Conservation (phyloP, 2,329 filamentous ascomycete genomes). For the Macroventuria anomochaeta region DNA sequence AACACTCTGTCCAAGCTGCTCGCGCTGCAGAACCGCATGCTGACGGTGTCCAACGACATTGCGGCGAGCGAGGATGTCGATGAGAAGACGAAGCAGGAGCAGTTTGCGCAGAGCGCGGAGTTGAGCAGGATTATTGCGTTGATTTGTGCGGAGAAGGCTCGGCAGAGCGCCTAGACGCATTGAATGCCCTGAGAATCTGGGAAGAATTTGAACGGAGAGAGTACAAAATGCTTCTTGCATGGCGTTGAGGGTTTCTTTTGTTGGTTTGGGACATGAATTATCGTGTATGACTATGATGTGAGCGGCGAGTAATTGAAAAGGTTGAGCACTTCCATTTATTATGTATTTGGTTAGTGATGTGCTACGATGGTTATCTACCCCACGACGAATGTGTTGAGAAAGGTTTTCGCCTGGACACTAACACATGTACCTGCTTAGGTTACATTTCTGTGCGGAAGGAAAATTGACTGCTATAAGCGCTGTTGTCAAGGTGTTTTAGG, state of each 20-base stretch:
- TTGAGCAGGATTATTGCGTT: slow-evolving; percentile 58
- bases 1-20: slow-evolving; percentile 60
- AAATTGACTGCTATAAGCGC: too few species aligned
- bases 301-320: slow-evolving; percentile 7
- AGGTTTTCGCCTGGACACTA: too few species aligned
- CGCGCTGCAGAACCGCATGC: slow-evolving; percentile 58
- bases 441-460: too few species aligned
- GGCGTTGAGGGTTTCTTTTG: slow-evolving; percentile 10
- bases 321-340: too few species aligned
- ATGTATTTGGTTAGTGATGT: too few species aligned
- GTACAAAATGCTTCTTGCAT: slow-evolving; percentile 5
- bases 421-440: too few species aligned
- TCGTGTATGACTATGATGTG: slow-evolving; percentile 10
- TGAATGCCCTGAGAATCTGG: background rate
- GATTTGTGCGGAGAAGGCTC: slow-evolving; percentile 60
- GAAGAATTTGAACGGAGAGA: background rate
- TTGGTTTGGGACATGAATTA: background rate
- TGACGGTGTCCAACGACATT: slow-evolving; percentile 56
- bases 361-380: too few species aligned
- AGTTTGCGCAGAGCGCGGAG: slow-evolving; percentile 58
- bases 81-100: slow-evolving; percentile 57
- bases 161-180: slow-evolving; percentile 50
- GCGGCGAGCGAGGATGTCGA: slow-evolving; percentile 54
- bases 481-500: too few species aligned
- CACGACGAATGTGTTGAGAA: too few species aligned